Evolutionary conservation across 202 grass and related monocot species (phyloP), one percentile per base, ranked within the genome.

Genomic region (Setaria viridis): DNA sequence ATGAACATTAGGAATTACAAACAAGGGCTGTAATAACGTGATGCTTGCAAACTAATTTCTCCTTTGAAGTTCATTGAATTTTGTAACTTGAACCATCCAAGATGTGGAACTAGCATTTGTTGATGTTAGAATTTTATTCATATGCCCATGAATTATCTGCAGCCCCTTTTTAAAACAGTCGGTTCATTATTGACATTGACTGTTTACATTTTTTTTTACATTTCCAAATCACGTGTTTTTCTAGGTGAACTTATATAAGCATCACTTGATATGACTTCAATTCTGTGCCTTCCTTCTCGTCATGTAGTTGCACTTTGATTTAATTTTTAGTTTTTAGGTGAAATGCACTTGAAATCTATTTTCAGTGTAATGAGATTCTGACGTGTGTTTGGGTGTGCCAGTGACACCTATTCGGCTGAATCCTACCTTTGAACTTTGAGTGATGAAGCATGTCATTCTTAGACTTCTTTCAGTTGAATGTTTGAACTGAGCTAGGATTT

Each of bases 1-100:
- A 75, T 48, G 78, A 81, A 67, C 59, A n/a, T 29, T 89, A 81
- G 57, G 85, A 59, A 83, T 89, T 67, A 62, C 57, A 76, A 41
- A 80, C 78, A 85, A 57, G 41, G 42, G 78, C 72, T 78, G 60
- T 72, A 82, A 88, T 76, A 82, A 72, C 20, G 46, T 65, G 34
- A 50, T 79, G 48, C 14, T 3, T 73, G 79, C 51, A 78, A 85
- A 81, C 45, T 59, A 43, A 25, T 41, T 25, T 49, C 7, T 14
- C 82, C 51, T 74, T 74, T 45, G 8, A 21, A 43, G 32, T 29
- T 30, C 8, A 62, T 81, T 45, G 48, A 17, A 14, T 70, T 62
- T 14, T 77, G 46, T 48, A 82, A 81, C 8, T 1, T 70, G 47
- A 48, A 49, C 48, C 9, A 11, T 57, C 10, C 4, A 7, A 32